Evolutionary conservation across 805 yeast genomes (phyloP).

Genomic region (Schwanniomyces sp.): DNA sequence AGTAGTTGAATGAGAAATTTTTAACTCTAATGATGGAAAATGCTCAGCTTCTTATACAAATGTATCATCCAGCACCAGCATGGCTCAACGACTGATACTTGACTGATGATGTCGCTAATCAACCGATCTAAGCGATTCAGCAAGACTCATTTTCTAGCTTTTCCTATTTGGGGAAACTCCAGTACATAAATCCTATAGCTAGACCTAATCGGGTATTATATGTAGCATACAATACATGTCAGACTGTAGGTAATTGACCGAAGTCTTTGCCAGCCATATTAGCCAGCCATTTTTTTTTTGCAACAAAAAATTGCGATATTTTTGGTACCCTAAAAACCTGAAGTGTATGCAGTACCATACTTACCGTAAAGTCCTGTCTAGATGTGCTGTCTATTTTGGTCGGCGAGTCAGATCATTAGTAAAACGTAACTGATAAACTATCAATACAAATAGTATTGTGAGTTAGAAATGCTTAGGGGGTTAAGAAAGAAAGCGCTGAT

Average conservation of each 20-base stretch:
- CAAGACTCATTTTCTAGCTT: neutral
- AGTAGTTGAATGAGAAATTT: neutral
- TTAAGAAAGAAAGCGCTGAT: slow-evolving; percentile 40
- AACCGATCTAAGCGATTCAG: neutral
- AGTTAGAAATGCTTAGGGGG: slow-evolving; percentile 32
- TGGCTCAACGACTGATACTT: neutral
- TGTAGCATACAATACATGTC: neutral
- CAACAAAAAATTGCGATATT: neutral
- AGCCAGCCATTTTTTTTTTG: neutral
- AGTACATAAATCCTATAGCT: neutral
- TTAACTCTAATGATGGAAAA: neutral
- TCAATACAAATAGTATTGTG: neutral
- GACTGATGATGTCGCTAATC: neutral
- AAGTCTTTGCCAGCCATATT: neutral
- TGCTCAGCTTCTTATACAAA: neutral
- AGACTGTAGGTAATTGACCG: neutral
- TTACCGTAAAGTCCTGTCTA: slow-evolving; percentile 1
- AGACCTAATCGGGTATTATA: neutral
- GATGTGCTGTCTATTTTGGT: neutral
- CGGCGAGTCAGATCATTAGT: neutral
- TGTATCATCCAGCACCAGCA: neutral
- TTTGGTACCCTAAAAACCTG: neutral
- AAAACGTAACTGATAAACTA: neutral
- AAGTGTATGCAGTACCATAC: neutral
- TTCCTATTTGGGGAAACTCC: neutral